phyloP scores from a whole-genome alignment of 208 protist genomes.

The Leishmania aethiopica region DNA sequence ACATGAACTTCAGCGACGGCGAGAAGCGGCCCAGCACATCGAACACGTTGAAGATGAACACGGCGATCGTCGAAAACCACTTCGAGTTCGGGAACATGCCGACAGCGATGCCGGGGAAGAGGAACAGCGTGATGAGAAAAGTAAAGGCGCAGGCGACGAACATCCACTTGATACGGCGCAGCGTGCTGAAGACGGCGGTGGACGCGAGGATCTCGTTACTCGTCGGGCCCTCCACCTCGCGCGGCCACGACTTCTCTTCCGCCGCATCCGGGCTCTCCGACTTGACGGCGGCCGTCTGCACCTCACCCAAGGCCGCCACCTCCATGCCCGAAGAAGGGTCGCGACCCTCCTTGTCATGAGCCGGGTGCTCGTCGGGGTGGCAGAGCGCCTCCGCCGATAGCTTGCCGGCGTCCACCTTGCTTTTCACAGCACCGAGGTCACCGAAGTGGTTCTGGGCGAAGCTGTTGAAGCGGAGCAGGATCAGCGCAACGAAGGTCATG shows the following conservation, averaged over 20 bases:
- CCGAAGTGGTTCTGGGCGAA: slow-evolving; percentile 46
- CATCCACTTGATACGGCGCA: slow-evolving; percentile 42
- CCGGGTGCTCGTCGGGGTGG: slow-evolving; percentile 9
- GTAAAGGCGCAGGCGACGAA: slow-evolving; percentile 38
- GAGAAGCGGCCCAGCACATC: slow-evolving; percentile 55
- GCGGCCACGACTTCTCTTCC: not conserved
- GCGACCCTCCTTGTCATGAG: not conserved
- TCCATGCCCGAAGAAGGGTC: not conserved
- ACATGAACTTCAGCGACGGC: slow-evolving; percentile 44
- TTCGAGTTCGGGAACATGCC: slow-evolving; percentile 46
- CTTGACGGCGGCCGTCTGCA: not conserved
- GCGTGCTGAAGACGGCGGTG: slow-evolving; percentile 24
- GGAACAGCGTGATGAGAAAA: slow-evolving; percentile 63
- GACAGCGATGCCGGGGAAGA: slow-evolving; percentile 59
- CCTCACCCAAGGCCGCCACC: not conserved
- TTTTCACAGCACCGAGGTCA: slow-evolving; percentile 23
- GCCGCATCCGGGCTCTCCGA: not conserved
- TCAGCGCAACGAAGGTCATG: slow-evolving; percentile 38
- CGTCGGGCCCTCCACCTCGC: slow-evolving; percentile 8
- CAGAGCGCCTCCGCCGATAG: not conserved
- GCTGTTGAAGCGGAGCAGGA: slow-evolving; percentile 47
- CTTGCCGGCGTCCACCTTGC: slow-evolving; percentile 25
- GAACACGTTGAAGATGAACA: slow-evolving; percentile 67
- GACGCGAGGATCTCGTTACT: slow-evolving; percentile 21
- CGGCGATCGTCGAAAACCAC: slow-evolving; percentile 60